phyloP scores from a whole-genome alignment of 306 rosid genomes.

The Begonia loranthoides region DNA sequence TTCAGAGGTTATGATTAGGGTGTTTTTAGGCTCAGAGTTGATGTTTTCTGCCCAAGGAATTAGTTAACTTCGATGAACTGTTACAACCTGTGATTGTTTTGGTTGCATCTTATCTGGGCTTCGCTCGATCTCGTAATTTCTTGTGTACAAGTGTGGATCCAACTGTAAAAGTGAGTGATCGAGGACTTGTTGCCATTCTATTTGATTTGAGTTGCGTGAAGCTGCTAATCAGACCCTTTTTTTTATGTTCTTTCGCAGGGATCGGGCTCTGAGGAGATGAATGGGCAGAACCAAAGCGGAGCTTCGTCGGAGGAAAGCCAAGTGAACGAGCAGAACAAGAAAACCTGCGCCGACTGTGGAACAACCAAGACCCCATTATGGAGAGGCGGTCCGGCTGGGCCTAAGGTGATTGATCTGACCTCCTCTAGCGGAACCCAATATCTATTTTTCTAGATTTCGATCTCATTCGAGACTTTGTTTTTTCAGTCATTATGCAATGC shows the following conservation, averaged over 20 bases:
- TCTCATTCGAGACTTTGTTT: neutral
- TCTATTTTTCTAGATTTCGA: neutral
- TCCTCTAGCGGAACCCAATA: too few species aligned
- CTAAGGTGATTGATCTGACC: conserved; percentile 38
- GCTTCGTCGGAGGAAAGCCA: conserved; percentile 37
- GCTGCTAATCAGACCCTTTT: conserved; percentile 20
- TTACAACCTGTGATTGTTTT: conserved; percentile 9
- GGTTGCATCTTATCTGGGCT: conserved; percentile 16
- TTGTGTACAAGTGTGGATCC: conserved; percentile 46
- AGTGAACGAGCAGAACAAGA: conserved; percentile 32
- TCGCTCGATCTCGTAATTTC: conserved; percentile 23
- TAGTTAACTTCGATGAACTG: neutral
- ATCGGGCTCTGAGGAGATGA: conserved; percentile 57
- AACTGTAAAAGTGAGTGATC: conserved; percentile 44
- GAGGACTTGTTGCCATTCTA: neutral
- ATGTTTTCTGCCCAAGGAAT: neutral
- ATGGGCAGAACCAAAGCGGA: conserved; percentile 25
- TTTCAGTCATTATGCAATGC: conserved; percentile 84
- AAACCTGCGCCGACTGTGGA: conserved; percentile 89
- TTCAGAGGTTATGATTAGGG: neutral
- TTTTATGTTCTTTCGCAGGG: conserved; percentile 33
- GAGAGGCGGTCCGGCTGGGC: conserved; percentile 97
- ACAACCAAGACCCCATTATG: conserved; percentile 91
- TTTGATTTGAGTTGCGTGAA: neutral
- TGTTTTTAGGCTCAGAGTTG: conserved; percentile 1